These are phyloP conservation scores for Striga asiatica DNA, from an alignment of 257 asterid species.

Conservation along the genomic window DNA sequence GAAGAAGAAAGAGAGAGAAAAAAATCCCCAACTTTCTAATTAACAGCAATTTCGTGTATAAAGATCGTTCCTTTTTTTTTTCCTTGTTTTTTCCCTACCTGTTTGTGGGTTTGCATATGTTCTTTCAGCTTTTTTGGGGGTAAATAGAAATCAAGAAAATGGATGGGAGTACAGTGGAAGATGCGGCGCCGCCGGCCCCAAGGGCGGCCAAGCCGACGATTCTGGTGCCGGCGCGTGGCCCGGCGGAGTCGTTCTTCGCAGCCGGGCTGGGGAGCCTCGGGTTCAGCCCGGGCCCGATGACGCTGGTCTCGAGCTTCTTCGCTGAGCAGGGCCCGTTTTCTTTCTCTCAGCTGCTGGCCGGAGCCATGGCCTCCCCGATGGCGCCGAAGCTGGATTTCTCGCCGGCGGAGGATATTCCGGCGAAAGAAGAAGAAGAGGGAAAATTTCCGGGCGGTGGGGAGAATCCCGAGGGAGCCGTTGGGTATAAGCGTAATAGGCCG, in stretches of 20 bases:
- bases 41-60: neutral
- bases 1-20: too few species aligned
- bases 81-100: neutral
- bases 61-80: neutral
- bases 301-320: conserved; percentile 47
- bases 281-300: conserved; percentile 65
- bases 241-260: conserved; percentile 37
- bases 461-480: conserved; percentile 17
- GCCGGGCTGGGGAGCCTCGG: conserved; percentile 32
- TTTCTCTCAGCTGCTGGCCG: conserved; percentile 79
- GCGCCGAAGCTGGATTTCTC: conserved; percentile 15
- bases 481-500: conserved; percentile 66
- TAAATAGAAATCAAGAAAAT: conserved; percentile 3
- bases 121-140: too few species aligned
- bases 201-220: conserved; percentile 39
- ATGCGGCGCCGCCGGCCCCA: conserved; percentile 7
- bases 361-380: conserved; percentile 80
- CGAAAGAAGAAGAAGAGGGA: neutral
- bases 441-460: conserved; percentile 20
- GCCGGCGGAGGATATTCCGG: neutral
- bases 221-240: conserved; percentile 46
- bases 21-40: neutral
- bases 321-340: conserved; percentile 52
- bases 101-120: too few species aligned
- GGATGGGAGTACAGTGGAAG: conserved; percentile 30